A percentile compares a stretch with the other conserved stretches of the same genome.
Evolutionary conservation across 2,329 filamentous ascomycete species (phyloP).

Genomic region (Aureobasidium sp.): DNA sequence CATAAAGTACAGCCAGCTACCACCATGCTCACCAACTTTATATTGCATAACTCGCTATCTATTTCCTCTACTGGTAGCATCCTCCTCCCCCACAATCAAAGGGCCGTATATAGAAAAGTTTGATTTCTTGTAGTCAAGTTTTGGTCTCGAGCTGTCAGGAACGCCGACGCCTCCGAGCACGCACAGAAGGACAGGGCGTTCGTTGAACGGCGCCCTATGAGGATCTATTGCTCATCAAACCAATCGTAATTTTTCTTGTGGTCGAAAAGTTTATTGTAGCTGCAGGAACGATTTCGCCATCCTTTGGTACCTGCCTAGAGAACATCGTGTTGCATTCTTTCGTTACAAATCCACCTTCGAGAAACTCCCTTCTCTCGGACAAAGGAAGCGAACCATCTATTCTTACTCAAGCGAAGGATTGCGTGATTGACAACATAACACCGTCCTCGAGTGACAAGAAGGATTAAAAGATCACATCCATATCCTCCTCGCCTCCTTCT

Average conservation of each 20-base stretch:
- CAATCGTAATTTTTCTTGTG: not conserved
- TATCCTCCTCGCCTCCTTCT: not conserved
- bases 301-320: not conserved
- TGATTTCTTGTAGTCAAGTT: constrained; percentile 1
- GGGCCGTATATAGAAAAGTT: not conserved
- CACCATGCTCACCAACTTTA: not conserved
- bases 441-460: not conserved
- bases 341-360: constrained; percentile 4
- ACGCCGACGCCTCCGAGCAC: not conserved
- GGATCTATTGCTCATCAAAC: constrained; percentile 4
- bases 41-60: not conserved
- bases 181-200: not conserved
- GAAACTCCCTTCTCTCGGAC: not conserved
- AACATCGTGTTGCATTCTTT: not conserved
- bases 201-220: not conserved
- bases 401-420: constrained; percentile 1
- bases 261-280: not conserved
- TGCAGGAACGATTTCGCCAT: constrained; percentile 5
- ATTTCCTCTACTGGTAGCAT: not conserved
- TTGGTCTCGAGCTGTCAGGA: not conserved
- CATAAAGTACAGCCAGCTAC: not conserved
- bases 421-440: constrained; percentile 12
- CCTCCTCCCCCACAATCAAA: not conserved
- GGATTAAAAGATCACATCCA: not conserved
- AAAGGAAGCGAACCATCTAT: not conserved